Evolutionary conservation across 2,329 filamentous ascomycete genomes (phyloP), one percentile per base, ranked within the genome.

Genomic region (Ceratocystiopsis minuta): DNA sequence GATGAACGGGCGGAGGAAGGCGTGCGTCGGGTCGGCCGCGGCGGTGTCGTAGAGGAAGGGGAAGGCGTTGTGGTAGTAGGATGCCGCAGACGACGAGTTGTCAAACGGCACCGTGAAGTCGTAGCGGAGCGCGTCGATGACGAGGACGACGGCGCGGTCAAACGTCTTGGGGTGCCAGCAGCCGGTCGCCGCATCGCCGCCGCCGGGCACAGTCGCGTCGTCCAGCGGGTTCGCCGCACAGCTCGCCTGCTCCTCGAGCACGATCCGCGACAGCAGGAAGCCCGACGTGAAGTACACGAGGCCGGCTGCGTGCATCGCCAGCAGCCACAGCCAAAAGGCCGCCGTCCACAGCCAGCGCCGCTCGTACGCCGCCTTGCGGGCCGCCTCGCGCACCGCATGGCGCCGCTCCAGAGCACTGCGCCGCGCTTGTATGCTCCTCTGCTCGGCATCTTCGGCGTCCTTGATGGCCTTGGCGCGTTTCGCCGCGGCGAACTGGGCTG

Each of bases 121-220:
- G 61, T 98, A 98, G 46, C 90, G 80, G 45, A 98, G 68, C 41
- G 90, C 90, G 59, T 98, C 90, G 44, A 98, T 80, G 40, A 98
- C 65, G 43, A 98, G 72, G 18, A 98, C 72, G 38, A 98, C 78
- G 12, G 88, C 87, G 56, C 87, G 90, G 48, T 93, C 75, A 56
- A 96, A 98, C 2, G 77, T 83, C 63, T 85, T 93, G 32, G 86
- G 84, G 57, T 96, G 86, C 90, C 90, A 98, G 68, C 90, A 98
- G 49, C 90, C 90, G 44, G 69, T 66, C 6, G 5, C 24, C 24
- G 24, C 24, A 9, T 28, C 11, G 6, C 2, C 24, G 11, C 24
- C 11, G 24, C 24, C 24, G 24, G 7, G 24, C 11, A 10, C 9
- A 6, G 24, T 10, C 17, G 72, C 62, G 3, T 64, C 58, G 15